Conservation (phyloP, 75 land plant genomes). For the Picea glauca region DNA sequence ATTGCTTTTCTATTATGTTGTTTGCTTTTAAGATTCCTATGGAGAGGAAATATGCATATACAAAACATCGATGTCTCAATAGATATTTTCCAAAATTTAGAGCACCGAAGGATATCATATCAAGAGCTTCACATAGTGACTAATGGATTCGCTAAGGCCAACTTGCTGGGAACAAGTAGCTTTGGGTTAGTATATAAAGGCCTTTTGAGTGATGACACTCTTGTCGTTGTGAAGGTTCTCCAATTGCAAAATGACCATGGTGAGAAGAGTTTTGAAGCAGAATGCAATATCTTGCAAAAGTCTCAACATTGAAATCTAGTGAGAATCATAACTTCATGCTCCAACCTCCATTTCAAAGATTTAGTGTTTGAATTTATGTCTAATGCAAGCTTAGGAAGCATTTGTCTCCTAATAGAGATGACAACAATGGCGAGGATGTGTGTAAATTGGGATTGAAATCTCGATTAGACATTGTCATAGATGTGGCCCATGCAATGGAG, state of each 20-base stretch:
- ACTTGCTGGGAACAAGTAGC: background rate
- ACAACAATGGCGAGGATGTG: too few relatives aligned
- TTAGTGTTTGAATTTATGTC: constrained; percentile 2
- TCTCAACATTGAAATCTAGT: constrained; percentile 5
- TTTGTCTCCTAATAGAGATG: background rate
- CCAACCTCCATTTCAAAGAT: background rate
- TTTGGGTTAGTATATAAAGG: constrained; percentile 9
- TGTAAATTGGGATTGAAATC: background rate
- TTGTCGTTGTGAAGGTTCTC: constrained; percentile 2
- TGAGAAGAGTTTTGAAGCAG: background rate
- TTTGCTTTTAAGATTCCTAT: background rate
- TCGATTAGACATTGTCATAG: constrained; percentile 27
- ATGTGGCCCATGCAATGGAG: constrained; percentile 31
- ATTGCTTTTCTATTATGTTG: background rate
- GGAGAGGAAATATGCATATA: constrained; percentile 4
- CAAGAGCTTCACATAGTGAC: background rate
- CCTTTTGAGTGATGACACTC: background rate
- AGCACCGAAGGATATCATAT: background rate
- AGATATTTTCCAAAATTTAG: background rate
- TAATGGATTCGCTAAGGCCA: background rate
- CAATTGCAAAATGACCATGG: background rate
- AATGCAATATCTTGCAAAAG: background rate
- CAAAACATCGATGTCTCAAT: background rate
- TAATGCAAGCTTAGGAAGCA: too few relatives aligned
- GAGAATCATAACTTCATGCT: background rate